Percentiles rank a stretch among this genome's conserved stretches.
These are phyloP conservation scores for Phytopythium montanum DNA, from an alignment of 352 stramenopile species.

Conservation along the genomic window DNA sequence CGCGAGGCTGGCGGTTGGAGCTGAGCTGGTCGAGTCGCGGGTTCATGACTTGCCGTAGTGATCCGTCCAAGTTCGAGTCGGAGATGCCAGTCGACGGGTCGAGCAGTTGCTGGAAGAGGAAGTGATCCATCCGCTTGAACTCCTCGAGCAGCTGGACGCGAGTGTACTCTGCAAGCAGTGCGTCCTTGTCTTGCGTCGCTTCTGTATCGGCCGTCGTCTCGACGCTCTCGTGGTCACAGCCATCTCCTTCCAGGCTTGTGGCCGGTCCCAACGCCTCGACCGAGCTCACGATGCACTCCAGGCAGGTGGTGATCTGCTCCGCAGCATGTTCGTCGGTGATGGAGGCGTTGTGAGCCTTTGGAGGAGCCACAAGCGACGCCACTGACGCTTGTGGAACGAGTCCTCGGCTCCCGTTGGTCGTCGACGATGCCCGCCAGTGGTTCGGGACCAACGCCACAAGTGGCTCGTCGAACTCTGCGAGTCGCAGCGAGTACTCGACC, in stretches of 20 bases:
- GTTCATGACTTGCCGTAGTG: background rate
- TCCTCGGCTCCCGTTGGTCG: too few species aligned
- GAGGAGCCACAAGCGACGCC: background rate
- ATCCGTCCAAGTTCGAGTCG: background rate
- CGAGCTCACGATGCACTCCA: conserved; percentile 17
- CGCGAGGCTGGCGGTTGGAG: background rate
- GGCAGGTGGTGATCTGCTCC: conserved; percentile 12
- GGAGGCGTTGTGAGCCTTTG: background rate
- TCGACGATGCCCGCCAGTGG: conserved; percentile 27
- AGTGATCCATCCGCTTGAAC: conserved; percentile 36
- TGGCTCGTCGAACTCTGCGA: conserved; percentile 42
- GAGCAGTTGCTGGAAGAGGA: conserved; percentile 51
- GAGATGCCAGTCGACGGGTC: conserved; percentile 18
- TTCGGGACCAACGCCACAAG: conserved; percentile 31
- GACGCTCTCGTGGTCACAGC: background rate
- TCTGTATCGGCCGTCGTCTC: background rate
- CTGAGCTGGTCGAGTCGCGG: background rate
- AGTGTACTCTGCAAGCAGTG: background rate
- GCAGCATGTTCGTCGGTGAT: background rate
- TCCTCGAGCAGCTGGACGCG: conserved; percentile 6
- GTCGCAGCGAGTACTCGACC: conserved; percentile 24
- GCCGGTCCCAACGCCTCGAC: conserved; percentile 2
- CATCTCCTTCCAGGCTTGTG: background rate
- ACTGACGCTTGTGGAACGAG: background rate
- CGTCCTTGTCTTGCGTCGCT: background rate